Evolutionary conservation across 2,329 filamentous ascomycete species (phyloP).

Genomic region (Xylariales sp.): DNA sequence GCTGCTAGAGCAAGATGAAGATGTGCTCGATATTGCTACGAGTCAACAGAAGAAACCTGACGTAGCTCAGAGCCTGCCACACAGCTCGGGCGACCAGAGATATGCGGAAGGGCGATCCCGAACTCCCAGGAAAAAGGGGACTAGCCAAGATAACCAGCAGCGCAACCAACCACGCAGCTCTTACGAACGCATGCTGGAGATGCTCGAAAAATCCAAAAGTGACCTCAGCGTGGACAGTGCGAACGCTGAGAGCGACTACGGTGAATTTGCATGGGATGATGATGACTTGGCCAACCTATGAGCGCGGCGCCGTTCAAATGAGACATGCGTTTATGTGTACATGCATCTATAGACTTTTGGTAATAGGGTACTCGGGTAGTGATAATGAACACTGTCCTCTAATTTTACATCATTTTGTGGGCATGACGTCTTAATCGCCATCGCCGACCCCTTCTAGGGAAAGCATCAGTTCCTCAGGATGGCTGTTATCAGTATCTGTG

Average conservation of each 20-base stretch:
- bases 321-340: too few relatives aligned
- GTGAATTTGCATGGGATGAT: slow-evolving; percentile 14
- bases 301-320: too few relatives aligned
- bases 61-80: neutral
- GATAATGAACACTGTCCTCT: too few relatives aligned
- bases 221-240: slow-evolving; percentile 7
- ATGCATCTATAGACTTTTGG: too few relatives aligned
- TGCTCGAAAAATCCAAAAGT: slow-evolving; percentile 5
- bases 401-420: too few relatives aligned
- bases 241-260: slow-evolving; percentile 25
- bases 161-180: slow-evolving; percentile 11
- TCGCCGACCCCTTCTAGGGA: too few relatives aligned
- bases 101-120: slow-evolving; percentile 3
- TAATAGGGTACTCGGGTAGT: too few relatives aligned
- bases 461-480: too few relatives aligned
- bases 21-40: too few relatives aligned
- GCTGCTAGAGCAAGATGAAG: slow-evolving; percentile 5
- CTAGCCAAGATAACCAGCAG: neutral
- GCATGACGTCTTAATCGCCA: too few relatives aligned
- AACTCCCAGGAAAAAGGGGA: slow-evolving; percentile 4
- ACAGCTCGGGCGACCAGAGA: neutral
- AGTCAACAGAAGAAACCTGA: neutral
- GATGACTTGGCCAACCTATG: neutral
- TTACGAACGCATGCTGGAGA: slow-evolving; percentile 15
- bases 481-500: too few relatives aligned